phyloP scores from a whole-genome alignment of 371 early-diverging fungal genomes.

The Aphelidium insulamus region DNA sequence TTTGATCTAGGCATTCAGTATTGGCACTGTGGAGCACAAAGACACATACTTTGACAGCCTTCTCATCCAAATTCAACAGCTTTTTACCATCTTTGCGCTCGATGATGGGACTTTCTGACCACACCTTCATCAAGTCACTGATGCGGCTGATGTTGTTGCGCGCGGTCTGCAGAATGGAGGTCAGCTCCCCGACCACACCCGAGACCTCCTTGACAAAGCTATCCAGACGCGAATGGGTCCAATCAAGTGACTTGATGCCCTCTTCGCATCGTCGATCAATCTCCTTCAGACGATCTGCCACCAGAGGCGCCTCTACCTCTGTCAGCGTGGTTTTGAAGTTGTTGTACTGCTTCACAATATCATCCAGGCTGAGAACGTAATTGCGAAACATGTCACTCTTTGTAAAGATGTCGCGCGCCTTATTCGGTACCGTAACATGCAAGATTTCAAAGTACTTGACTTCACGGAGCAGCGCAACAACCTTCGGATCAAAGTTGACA shows the following conservation, averaged over 20 bases:
- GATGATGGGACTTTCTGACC: constrained; percentile 23
- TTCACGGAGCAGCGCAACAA: constrained; percentile 28
- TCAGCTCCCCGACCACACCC: constrained; percentile 17
- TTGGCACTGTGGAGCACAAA: too few relatives aligned
- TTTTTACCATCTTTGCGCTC: constrained; percentile 31
- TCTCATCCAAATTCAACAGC: too few relatives aligned
- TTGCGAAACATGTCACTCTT: constrained; percentile 25
- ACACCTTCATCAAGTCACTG: constrained; percentile 24
- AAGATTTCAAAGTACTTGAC: constrained; percentile 26
- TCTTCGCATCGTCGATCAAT: constrained; percentile 22
- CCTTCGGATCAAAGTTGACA: constrained; percentile 37
- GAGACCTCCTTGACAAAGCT: constrained; percentile 16
- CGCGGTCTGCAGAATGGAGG: constrained; percentile 16
- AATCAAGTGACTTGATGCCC: constrained; percentile 5
- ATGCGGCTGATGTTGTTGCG: constrained; percentile 28
- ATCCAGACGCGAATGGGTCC: constrained; percentile 15
- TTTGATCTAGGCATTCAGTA: too few relatives aligned
- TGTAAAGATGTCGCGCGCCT: constrained; percentile 19
- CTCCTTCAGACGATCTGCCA: constrained; percentile 14
- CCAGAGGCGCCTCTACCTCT: constrained; percentile 28
- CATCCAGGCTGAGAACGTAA: constrained; percentile 25
- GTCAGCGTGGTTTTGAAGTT: constrained; percentile 18
- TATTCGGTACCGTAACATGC: constrained; percentile 14
- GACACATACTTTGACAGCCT: constrained; percentile 23
- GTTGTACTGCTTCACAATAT: constrained; percentile 23